Conservation (phyloP, 306 rosid species). For the Prunus davidiana region DNA sequence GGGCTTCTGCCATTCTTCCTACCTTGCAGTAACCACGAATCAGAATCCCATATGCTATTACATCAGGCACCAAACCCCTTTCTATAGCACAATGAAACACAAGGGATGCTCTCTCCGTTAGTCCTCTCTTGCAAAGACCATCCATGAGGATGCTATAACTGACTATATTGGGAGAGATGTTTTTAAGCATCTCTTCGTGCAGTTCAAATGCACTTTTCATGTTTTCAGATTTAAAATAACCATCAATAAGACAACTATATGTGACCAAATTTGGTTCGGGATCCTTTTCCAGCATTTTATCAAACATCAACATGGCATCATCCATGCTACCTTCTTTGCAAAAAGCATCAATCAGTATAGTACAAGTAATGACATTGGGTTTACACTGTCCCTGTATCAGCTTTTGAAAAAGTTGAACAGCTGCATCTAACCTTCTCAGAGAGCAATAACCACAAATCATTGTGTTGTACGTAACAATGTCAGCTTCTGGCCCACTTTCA, state of each 20-base stretch:
- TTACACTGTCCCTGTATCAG: conserved; percentile 10
- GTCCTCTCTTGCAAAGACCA: conserved; percentile 39
- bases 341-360: conserved; percentile 26
- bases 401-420: conserved; percentile 17
- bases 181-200: conserved; percentile 28
- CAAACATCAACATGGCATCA: conserved; percentile 26
- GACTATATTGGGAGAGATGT: conserved; percentile 30
- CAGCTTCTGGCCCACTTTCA: conserved; percentile 22
- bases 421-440: conserved; percentile 22
- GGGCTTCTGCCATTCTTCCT: conserved; percentile 27
- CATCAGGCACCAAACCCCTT: conserved; percentile 28
- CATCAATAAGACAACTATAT: conserved; percentile 34
- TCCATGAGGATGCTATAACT: conserved; percentile 38
- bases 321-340: conserved; percentile 30
- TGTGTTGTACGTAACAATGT: conserved; percentile 31
- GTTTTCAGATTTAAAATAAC: conserved; percentile 27
- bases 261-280: conserved; percentile 29
- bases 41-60: conserved; percentile 34
- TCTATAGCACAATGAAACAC: conserved; percentile 33
- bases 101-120: conserved; percentile 22
- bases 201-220: conserved; percentile 20
- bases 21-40: conserved; percentile 29
- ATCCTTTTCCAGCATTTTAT: conserved; percentile 24
- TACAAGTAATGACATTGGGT: conserved; percentile 34
- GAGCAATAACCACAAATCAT: conserved; percentile 34